Evolutionary conservation across 176 grass and related monocot species (phyloP), one percentile per base, ranked within the genome.

Genomic region (Cenchrus purpureus): DNA sequence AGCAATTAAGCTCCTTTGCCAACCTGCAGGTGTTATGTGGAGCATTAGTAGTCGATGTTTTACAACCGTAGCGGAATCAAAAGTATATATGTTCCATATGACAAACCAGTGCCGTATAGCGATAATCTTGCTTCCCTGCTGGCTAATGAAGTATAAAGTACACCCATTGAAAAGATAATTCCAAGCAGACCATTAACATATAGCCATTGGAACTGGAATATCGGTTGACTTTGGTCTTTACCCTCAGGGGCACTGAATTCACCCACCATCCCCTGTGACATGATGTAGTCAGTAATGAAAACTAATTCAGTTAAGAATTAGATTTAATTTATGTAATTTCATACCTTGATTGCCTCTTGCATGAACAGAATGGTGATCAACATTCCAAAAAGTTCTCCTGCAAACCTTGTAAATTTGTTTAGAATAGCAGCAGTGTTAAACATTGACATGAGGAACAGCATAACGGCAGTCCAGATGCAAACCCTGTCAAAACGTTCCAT

Each of bases 361-460:
- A 94, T 81, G 85, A 97, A 97, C 49, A 94, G 67, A 91, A 97
- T 73, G 54, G 92, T 89, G 67, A 97, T 97, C 77, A 94, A 74
- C 92, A 97, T 92, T 80, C 95, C 95, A 59, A 97, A 97, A 73
- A 94, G 79, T 87, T 97, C 92, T 86, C 92, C 92, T 12, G 95
- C 74, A 78, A 97, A 82, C 82, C 95, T 97, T 86, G 95, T 97
- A 86, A 97, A 97, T 92, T 71, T 94, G 75, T 85, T 97, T 60
- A 97, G 87, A 68, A 94, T 43, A 65, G 50, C 86, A 45, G 92
- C 86, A 71, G 84, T 88, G 83, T 97, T 97, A 44, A 88, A 92
- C 68, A 88, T 89, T 56, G 95, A 84, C 65, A 94, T 88, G 60
- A 92, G 81, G 86, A 97, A 91, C 19, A 97, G 58, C 73, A 97